Percentiles rank a stretch among this genome's conserved stretches.
These are phyloP conservation scores for Beauveria bassiana DNA, from an alignment of 2,329 filamentous ascomycete genomes.

Conservation along the genomic window DNA sequence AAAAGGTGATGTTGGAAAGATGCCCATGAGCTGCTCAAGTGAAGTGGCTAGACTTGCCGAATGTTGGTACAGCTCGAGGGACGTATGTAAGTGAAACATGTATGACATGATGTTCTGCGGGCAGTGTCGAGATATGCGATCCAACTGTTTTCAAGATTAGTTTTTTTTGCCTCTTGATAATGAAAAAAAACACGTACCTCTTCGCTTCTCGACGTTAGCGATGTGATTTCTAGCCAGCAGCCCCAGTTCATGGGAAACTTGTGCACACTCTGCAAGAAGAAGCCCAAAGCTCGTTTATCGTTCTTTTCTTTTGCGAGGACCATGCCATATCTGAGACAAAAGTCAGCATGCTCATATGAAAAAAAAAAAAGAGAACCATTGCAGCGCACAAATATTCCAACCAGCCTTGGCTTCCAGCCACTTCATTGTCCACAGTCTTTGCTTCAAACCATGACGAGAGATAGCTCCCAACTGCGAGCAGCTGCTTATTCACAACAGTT, in stretches of 20 bases:
- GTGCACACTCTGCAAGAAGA: conserved; percentile 82
- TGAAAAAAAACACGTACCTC: conserved; percentile 50
- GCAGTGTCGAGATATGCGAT: conserved; percentile 61
- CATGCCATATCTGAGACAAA: conserved; percentile 62
- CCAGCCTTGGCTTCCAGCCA: conserved; percentile 74
- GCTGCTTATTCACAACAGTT: conserved; percentile 75
- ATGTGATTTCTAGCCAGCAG: conserved; percentile 87
- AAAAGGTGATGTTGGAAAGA: conserved; percentile 86
- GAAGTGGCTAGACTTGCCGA: conserved; percentile 66
- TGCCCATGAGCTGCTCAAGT: conserved; percentile 67
- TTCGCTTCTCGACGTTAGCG: conserved; percentile 69
- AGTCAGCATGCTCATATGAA: neutral
- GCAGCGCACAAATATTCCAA: conserved; percentile 66
- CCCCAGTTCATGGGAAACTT: conserved; percentile 95
- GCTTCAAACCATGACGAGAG: conserved; percentile 76
- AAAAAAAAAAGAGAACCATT: neutral
- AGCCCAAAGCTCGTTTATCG: conserved; percentile 74
- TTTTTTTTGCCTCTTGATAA: conserved; percentile 20
- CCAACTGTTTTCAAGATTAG: conserved; percentile 44
- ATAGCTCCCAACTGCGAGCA: conserved; percentile 65
- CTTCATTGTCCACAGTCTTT: conserved; percentile 48
- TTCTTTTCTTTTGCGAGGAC: conserved; percentile 87
- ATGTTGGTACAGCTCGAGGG: conserved; percentile 85
- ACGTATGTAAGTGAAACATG: conserved; percentile 88
- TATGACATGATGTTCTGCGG: conserved; percentile 88